These are phyloP conservation scores for Aspergillus avenaceus DNA, from an alignment of 495 filamentous ascomycete genomes.

Conservation along the genomic window DNA sequence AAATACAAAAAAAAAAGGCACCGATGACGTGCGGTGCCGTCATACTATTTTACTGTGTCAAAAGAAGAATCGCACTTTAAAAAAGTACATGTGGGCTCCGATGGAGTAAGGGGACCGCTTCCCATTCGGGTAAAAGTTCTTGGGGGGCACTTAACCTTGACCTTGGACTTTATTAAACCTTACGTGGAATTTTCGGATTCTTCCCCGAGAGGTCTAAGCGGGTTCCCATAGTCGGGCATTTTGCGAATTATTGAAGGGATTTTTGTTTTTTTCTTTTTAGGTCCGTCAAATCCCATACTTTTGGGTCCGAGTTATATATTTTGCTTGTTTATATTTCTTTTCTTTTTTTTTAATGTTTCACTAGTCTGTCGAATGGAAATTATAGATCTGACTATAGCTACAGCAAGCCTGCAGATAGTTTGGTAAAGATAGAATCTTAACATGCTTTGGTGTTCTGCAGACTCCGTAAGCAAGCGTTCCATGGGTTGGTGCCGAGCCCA, in stretches of 20 bases:
- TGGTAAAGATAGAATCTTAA: background rate
- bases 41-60: background rate
- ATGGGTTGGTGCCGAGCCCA: background rate
- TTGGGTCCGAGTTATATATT: no score
- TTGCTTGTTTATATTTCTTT: background rate
- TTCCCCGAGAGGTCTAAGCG: background rate
- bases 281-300: no score
- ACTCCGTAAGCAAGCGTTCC: background rate
- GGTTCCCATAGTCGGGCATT: background rate
- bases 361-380: background rate
- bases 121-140: background rate
- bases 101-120: background rate
- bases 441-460: background rate
- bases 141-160: background rate
- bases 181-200: background rate
- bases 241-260: background rate
- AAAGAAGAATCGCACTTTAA: background rate
- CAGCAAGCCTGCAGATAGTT: background rate
- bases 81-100: background rate
- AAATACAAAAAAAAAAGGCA: no score
- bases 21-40: background rate
- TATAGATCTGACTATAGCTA: conserved; percentile 1
- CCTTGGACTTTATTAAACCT: conserved; percentile 1
- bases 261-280: background rate
- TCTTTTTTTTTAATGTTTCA: background rate